Percentiles rank a stretch among this genome's conserved stretches.
phyloP scores from a whole-genome alignment of 1,139 yeast genomes.

The Zygotorulaspora mrakii region DNA sequence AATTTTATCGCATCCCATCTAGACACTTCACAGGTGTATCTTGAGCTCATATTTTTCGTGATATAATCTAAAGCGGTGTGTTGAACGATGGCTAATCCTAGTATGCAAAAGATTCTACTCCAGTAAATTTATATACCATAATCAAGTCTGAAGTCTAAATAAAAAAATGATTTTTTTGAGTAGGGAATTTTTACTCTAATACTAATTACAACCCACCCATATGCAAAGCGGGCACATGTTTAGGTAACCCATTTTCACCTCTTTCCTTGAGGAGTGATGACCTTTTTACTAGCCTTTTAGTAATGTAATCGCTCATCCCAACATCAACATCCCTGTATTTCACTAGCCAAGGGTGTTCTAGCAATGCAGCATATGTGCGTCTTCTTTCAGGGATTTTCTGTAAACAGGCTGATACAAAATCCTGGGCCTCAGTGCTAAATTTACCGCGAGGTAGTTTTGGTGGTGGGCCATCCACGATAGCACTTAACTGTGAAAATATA shows the following conservation, averaged over 20 bases:
- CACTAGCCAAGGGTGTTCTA: slow-evolving; percentile 79
- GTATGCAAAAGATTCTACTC: no score
- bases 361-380: slow-evolving; percentile 73
- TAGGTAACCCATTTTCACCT: slow-evolving; percentile 30
- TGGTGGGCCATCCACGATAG: slow-evolving; percentile 95
- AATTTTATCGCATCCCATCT: no score
- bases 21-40: no score
- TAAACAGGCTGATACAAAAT: slow-evolving; percentile 75
- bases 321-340: slow-evolving; percentile 44
- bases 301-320: slow-evolving; percentile 38
- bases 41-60: no score
- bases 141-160: no score
- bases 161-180: no score
- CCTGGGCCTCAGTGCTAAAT: slow-evolving; percentile 73
- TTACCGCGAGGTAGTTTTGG: slow-evolving; percentile 60
- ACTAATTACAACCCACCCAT: slow-evolving; percentile 33
- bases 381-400: slow-evolving; percentile 77
- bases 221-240: slow-evolving; percentile 36
- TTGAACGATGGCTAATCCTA: no score
- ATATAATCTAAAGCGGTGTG: no score
- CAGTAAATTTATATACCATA: no score
- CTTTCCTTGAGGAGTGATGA: slow-evolving; percentile 29
- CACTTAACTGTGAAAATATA: slow-evolving; percentile 88
- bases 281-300: slow-evolving; percentile 35
- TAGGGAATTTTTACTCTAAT: neutral